Base-by-base conservation (phyloP, 2,329 filamentous ascomycete species). In the Coniochaeta ligniaria region DNA sequence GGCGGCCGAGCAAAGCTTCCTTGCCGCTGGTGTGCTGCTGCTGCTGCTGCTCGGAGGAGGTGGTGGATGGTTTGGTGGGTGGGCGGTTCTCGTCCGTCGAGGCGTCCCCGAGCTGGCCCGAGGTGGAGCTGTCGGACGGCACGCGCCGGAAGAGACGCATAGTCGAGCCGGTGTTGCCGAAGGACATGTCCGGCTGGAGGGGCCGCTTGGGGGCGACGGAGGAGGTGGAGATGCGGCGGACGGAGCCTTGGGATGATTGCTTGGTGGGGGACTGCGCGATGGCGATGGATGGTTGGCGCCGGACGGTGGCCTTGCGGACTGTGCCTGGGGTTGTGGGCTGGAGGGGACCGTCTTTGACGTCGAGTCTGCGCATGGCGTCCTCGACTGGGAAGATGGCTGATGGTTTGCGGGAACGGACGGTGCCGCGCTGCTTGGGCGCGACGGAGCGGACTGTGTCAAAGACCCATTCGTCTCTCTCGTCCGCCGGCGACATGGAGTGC, bases 381-480 rank as follows among this genome's bases (percentile, higher is more conserved):
- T 88, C 85, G n/a, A 80, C 80, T 43, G 78, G 74, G 63, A 82
- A 80, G 41, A 84, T 80, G 20, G 31, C 54, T 0, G 83, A 86
- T 5, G 83, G 78, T 62, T 85, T 84, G 59, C 83, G 78, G 56
- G 78, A 74, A 68, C 78, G 83, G 59, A 80, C 75, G 0, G 77
- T 78, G 16, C 78, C 74, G 43, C 82, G 85, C 24, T 83, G 78
- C 61, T 78, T 83, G 4, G 84, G 80, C 4, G 78, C 81, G 35
- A 88, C 79, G 0, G 90, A 91, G 73, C 91, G 95, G 70, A 98
- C 87, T 0, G 94, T 98, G 70, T 97, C 94, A 71, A 98, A 98
- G 2, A 96, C 89, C 94, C 94, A 98, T 65, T 91, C 93, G 64
- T 96, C 92, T 17, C 90, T 81, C 6, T 92, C 88, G 41, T 84